Conservation (phyloP, 2,329 filamentous ascomycete genomes). For the Ascochyta koolunga region DNA sequence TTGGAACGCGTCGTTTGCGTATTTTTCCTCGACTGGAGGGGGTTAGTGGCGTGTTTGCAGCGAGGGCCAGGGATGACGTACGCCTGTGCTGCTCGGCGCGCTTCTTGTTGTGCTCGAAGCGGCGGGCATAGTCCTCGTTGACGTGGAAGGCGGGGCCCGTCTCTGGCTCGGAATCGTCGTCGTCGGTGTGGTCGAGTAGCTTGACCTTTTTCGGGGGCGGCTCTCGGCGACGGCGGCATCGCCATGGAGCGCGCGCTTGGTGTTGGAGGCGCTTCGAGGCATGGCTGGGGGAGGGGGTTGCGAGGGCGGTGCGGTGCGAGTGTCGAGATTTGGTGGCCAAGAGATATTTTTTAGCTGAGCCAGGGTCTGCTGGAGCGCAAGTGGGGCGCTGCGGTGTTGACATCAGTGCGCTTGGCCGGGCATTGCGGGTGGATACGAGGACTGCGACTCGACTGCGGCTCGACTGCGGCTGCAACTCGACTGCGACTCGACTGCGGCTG, state of each 20-base stretch:
- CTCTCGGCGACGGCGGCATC: constrained; percentile 24
- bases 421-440: constrained; percentile 23
- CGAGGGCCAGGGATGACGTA: no score
- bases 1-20: constrained; percentile 57
- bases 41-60: no score
- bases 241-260: constrained; percentile 33
- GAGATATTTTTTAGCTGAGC: constrained; percentile 20
- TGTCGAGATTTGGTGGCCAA: no score
- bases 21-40: constrained; percentile 83
- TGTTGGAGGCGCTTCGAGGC: constrained; percentile 33
- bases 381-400: constrained; percentile 14
- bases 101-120: constrained; percentile 98
- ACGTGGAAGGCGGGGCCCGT: constrained; percentile 69
- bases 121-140: constrained; percentile 85
- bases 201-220: constrained; percentile 44
- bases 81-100: constrained; percentile 80
- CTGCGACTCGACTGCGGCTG: background rate
- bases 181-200: constrained; percentile 47
- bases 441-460: no score
- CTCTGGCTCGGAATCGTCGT: constrained; percentile 35
- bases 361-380: constrained; percentile 1
- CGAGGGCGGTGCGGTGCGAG: no score
- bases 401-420: constrained; percentile 22
- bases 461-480: background rate
- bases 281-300: constrained; percentile 22